Base-by-base conservation (phyloP, 1,284 basidiomycete species). In the Irpex sp. region DNA sequence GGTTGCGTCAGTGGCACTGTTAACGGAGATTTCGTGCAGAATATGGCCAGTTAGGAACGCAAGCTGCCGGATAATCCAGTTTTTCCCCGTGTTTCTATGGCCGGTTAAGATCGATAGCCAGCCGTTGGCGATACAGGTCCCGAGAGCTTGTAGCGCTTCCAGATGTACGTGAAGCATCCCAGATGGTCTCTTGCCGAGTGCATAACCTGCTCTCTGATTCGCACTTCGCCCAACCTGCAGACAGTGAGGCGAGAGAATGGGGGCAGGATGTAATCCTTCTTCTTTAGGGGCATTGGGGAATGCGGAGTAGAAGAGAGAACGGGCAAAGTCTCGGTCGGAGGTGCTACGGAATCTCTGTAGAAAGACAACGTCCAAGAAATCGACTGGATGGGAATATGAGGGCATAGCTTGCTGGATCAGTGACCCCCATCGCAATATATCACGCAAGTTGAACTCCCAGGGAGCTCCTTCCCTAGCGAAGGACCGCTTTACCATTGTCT, bases 361-460 rank as follows among this genome's bases (percentile, higher is more conserved):
- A 75, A 98, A 99, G 54, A 94, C 78, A 55, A 85, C 83, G 13
- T 84, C 82, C 9, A 96, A 78, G 69, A 88, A 87, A 57, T 87
- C 82, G 17, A 79, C 76, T 0, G 93, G 90, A 67, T 88, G 81
- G n/a, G 73, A 69, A 19, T 73, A 76, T n/a, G 69, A 66, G 8
- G 11, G 13, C 4, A 69, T 70, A 7, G 76, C 63, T 4, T 74
- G 66, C 53, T 76, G 74, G 13, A 86, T 71, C 61, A 95, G 86
- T 21, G 86, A 77, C 0, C 87, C 90, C 97, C 97, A 99, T 58
- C 97, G 88, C 65, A 97, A 87, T 49, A 98, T 83, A 75, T 99
- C 97, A 46, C 97, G 92, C 59, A 99, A 81, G 73, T 99, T 99
- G 81, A 99, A 98, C 73, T 99, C 97, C 97, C 97, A 99, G 1